phyloP scores from a whole-genome alignment of 352 stramenopile genomes.

The Pythium angustatum region DNA sequence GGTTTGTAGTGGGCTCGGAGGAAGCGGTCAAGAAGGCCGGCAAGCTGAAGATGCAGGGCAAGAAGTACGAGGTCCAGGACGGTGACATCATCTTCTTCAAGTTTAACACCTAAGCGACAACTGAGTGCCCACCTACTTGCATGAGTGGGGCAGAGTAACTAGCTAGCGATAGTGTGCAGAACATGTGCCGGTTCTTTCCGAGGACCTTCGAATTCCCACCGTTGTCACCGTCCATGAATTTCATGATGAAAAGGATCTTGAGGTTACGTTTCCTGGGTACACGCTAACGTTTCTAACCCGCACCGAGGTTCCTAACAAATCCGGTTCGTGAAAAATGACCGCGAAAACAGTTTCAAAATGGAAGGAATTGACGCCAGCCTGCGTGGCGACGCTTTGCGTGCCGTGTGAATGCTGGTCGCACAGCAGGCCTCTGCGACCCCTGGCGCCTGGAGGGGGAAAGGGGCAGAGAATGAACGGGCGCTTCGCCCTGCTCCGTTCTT shows the following conservation, averaged over 20 bases:
- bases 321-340: neutral
- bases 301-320: neutral
- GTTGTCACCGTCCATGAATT: too few species aligned
- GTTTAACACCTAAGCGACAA: constrained; percentile 85
- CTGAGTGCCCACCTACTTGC: neutral
- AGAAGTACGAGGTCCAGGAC: constrained; percentile 90
- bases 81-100: constrained; percentile 93
- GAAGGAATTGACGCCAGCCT: constrained; percentile 16
- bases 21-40: constrained; percentile 89
- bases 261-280: neutral
- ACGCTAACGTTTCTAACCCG: neutral
- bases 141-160: neutral
- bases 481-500: neutral
- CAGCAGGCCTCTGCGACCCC: constrained; percentile 9
- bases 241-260: too few species aligned
- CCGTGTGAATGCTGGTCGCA: constrained; percentile 4
- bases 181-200: too few species aligned
- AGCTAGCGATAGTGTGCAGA: neutral
- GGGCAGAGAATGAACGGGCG: constrained; percentile 2
- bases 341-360: constrained; percentile 27
- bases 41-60: constrained; percentile 89
- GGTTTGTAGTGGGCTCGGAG: constrained; percentile 65
- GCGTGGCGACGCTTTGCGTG: neutral
- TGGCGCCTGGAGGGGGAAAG: too few species aligned
- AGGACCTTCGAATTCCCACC: too few species aligned